Evolutionary conservation across 2,329 filamentous ascomycete genomes (phyloP).

Genomic region (Fonsecaea erecta): DNA sequence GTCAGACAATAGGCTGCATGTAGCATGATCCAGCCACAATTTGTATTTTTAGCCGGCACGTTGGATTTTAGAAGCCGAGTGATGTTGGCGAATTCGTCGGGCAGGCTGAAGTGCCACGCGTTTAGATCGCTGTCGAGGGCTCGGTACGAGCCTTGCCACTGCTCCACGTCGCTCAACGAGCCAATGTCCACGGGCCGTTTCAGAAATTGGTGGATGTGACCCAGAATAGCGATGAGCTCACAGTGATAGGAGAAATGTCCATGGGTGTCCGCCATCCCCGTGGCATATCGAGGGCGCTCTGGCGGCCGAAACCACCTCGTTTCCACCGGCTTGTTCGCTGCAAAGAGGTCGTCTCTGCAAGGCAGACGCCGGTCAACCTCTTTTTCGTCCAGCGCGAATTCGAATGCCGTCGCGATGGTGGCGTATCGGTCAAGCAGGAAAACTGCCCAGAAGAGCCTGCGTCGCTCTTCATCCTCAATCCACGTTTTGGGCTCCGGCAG

Average conservation of each 20-base stretch:
- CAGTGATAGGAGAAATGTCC: constrained; percentile 90
- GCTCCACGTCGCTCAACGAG: constrained; percentile 79
- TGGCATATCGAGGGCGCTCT: constrained; percentile 63
- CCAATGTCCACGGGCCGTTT: constrained; percentile 90
- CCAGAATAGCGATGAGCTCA: constrained; percentile 84
- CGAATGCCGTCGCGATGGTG: constrained; percentile 87
- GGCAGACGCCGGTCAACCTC: constrained; percentile 87
- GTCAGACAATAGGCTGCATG: constrained; percentile 91
- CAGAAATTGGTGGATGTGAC: constrained; percentile 84
- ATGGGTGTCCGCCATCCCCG: constrained; percentile 76
- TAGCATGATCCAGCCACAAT: constrained; percentile 87
- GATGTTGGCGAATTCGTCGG: constrained; percentile 83
- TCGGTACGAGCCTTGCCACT: constrained; percentile 86
- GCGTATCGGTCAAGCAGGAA: constrained; percentile 89
- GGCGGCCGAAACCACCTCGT: constrained; percentile 76
- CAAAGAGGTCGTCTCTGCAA: constrained; percentile 84
- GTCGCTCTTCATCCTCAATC: constrained; percentile 84
- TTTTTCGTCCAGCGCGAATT: constrained; percentile 85
- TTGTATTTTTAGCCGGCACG: constrained; percentile 69
- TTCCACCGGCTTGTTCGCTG: constrained; percentile 80
- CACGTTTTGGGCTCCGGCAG: constrained; percentile 82
- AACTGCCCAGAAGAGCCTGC: constrained; percentile 91
- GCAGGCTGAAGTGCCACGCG: constrained; percentile 82
- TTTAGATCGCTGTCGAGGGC: constrained; percentile 80
- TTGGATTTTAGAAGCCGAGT: constrained; percentile 72